Conservation (phyloP, 2,329 filamentous ascomycete species). For the Fusarium chaquense region DNA sequence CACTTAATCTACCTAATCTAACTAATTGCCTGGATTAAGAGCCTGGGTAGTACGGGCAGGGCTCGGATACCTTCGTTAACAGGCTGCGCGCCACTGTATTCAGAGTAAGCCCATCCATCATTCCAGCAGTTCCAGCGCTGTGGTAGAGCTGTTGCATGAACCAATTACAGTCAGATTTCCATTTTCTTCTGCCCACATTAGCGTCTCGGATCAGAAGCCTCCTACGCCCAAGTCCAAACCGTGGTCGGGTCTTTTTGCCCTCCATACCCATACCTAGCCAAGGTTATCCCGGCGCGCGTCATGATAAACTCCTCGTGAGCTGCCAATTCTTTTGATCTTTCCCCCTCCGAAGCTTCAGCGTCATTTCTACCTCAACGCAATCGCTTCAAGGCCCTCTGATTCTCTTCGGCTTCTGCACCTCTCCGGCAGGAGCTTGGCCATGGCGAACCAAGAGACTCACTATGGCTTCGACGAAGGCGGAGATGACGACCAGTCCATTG, state of each 20-base stretch:
- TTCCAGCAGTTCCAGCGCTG: constrained; percentile 35
- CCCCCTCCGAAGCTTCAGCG: constrained; percentile 27
- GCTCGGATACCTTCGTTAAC: neutral
- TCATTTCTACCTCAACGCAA: constrained; percentile 30
- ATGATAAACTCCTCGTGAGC: constrained; percentile 47
- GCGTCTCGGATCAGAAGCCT: constrained; percentile 41
- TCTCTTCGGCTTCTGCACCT: constrained; percentile 42
- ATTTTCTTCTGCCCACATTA: constrained; percentile 37
- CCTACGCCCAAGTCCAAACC: constrained; percentile 30
- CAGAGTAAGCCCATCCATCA: constrained; percentile 9
- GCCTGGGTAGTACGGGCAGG: constrained; percentile 9
- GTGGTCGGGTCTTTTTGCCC: constrained; percentile 33
- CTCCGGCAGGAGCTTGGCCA: constrained; percentile 50
- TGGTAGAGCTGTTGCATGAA: constrained; percentile 22
- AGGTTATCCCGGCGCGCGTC: constrained; percentile 48
- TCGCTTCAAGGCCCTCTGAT: constrained; percentile 31
- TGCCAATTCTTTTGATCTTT: constrained; percentile 42
- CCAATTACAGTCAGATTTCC: constrained; percentile 41
- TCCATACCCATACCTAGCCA: constrained; percentile 33
- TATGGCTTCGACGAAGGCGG: constrained; percentile 61
- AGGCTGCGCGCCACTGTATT: constrained; percentile 14
- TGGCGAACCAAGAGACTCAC: constrained; percentile 59
- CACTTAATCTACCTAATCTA: neutral
- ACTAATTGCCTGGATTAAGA: neutral
- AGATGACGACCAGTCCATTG: constrained; percentile 63